phyloP scores from a whole-genome alignment of 371 early-diverging fungal genomes.

The Quaeritorhiza haematococci region DNA sequence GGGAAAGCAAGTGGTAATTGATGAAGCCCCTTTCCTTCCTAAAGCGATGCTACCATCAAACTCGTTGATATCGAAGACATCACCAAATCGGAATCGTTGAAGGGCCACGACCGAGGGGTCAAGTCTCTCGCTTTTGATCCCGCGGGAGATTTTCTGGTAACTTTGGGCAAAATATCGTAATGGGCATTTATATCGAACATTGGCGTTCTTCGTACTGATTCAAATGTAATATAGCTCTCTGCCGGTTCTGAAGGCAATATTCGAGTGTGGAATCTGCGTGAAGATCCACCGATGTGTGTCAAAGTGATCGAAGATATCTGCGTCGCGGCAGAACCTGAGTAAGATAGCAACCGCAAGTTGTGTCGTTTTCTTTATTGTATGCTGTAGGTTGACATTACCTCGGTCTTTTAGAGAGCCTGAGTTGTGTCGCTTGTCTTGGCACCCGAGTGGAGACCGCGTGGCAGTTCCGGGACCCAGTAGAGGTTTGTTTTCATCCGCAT shows the following conservation, averaged over 20 bases:
- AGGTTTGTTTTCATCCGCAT: conserved; percentile 31
- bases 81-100: conserved; percentile 8
- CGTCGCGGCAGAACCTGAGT: conserved; percentile 12
- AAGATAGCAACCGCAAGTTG: not conserved
- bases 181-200: no score
- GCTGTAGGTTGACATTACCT: not conserved
- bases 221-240: conserved; percentile 31
- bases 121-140: conserved; percentile 44
- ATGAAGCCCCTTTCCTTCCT: not conserved
- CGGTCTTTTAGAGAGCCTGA: not conserved
- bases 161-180: no score
- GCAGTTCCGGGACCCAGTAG: conserved; percentile 48
- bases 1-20: not conserved
- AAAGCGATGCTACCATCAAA: conserved; percentile 11
- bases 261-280: conserved; percentile 55
- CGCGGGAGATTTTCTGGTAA: conserved; percentile 37
- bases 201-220: no score
- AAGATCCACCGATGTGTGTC: conserved; percentile 35
- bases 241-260: conserved; percentile 55
- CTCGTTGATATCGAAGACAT: conserved; percentile 17
- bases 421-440: conserved; percentile 45
- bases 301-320: conserved; percentile 18
- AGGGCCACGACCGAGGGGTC: conserved; percentile 39
- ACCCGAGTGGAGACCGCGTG: conserved; percentile 46
- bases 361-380: not conserved